Percentiles rank a stretch among this genome's conserved stretches.
Evolutionary conservation across 306 rosid species (phyloP).

Genomic region (Crotalaria pallida): DNA sequence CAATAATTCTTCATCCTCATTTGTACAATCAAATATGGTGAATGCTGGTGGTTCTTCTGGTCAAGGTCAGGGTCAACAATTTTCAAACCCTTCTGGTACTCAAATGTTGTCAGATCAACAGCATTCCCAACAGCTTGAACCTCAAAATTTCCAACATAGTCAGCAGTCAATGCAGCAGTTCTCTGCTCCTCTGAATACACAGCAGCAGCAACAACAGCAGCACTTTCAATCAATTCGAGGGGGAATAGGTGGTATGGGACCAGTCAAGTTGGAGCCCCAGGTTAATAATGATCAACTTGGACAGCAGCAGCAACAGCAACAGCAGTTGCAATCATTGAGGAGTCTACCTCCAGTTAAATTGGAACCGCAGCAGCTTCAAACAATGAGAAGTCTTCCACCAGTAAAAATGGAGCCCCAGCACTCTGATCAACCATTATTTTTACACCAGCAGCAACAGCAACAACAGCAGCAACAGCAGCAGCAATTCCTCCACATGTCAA

Average conservation of each 20-base stretch:
- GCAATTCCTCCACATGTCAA: conserved; percentile 80
- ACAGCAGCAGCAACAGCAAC: conserved; percentile 48
- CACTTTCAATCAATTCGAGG: conserved; percentile 83
- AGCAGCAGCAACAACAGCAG: conserved; percentile 59
- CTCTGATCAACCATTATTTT: conserved; percentile 68
- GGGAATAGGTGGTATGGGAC: conserved; percentile 58
- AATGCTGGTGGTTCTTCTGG: conserved; percentile 63
- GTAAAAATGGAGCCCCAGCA: conserved; percentile 79
- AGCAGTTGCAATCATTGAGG: conserved; percentile 68
- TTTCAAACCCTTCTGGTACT: conserved; percentile 58
- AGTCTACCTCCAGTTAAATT: conserved; percentile 58
- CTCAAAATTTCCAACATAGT: conserved; percentile 71
- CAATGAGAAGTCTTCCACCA: conserved; percentile 46
- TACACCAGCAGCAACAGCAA: conserved; percentile 60
- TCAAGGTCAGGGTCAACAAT: conserved; percentile 83
- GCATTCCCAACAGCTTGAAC: conserved; percentile 74
- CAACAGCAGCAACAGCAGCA: conserved; percentile 58
- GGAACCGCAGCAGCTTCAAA: conserved; percentile 74
- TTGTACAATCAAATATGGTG: conserved; percentile 56
- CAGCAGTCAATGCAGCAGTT: conserved; percentile 91
- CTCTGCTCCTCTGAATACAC: conserved; percentile 56
- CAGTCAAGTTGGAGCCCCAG: conserved; percentile 84
- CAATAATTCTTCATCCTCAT: conserved; percentile 53
- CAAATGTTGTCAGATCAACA: conserved; percentile 78
- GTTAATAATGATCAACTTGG: conserved; percentile 70